Base-by-base conservation (phyloP, 2,329 filamentous ascomycete species). In the Xylariaceae sp. region DNA sequence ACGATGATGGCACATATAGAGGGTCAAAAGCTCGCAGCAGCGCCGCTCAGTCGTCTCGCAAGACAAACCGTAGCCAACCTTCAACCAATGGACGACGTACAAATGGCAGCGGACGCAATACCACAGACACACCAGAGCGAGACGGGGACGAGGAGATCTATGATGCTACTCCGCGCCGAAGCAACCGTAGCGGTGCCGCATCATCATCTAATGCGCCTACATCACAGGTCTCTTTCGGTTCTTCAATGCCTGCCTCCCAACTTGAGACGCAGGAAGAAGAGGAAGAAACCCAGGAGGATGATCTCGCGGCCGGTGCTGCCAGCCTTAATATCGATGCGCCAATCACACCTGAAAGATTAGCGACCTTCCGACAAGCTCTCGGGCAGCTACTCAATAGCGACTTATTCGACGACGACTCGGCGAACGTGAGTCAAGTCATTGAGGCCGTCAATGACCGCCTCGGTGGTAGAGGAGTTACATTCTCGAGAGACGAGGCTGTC, bases 341-440 rank as follows among this genome's bases (percentile, higher is more conserved):
- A 1, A 81, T 89, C 58, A 70, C 76, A 2, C 55, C 77, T 0
- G 72, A 74, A 31, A 79, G 93, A 31, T 67, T 95, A 19, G 70
- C 77, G 4, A 68, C 80, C 1, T 98, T 98, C 81, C 82, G 88
- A 41, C 79, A 79, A 9, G 79, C 86, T 2, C 73, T 98, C 3
- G 93, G 93, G 18, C 85, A 88, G 54, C 73, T 98, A 40, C 83
- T 95, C 57, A 84, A 85, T 55, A 85, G 85, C 0, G 74, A 79
- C 11, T 65, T 98, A n/a, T 98, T 98, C 61, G 80, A 83, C 24
- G 87, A 94, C 47, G 93, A 97, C 56, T 81, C 83, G 15, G 89
- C 89, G 12, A 76, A 84, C 46, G 76, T 96, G 2, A 79, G 82
- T 48, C 78, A 79, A 19, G 74, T 98, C 24, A 74, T 96, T 15